Conservation (phyloP, 768 basidiomycete species). For the Auriscalpium vulgare region DNA sequence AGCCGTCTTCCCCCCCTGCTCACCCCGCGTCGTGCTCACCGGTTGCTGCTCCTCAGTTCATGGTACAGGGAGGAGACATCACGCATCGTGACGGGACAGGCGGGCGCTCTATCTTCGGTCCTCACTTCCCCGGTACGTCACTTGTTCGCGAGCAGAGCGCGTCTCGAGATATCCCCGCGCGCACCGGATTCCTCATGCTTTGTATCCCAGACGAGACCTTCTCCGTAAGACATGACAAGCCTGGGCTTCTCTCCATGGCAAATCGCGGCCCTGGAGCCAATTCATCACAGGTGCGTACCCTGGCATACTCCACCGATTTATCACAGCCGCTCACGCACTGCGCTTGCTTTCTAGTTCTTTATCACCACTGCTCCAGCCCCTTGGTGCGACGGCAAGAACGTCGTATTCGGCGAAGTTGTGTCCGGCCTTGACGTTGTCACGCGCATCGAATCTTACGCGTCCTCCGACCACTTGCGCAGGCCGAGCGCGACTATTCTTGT, state of each 20-base stretch:
- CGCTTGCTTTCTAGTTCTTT: conserved; percentile 45
- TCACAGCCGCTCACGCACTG: neutral
- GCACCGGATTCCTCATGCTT: neutral
- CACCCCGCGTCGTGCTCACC: neutral
- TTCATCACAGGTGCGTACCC: conserved; percentile 55
- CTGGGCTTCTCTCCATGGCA: conserved; percentile 76
- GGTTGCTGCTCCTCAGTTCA: conserved; percentile 37
- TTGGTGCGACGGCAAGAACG: conserved; percentile 63
- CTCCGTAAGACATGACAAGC: conserved; percentile 48
- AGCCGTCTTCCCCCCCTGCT: conserved; percentile 13
- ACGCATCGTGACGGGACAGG: conserved; percentile 68
- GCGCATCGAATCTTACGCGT: conserved; percentile 38
- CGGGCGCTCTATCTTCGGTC: conserved; percentile 81
- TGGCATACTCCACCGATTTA: neutral
- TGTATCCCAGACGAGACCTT: conserved; percentile 59
- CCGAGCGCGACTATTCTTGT: conserved; percentile 12
- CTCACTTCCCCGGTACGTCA: conserved; percentile 59
- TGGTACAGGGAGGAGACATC: conserved; percentile 88
- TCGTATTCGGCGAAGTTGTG: conserved; percentile 65
- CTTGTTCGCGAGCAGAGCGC: neutral
- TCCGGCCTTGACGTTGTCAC: conserved; percentile 61
- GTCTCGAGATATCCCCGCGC: neutral
- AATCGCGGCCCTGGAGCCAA: conserved; percentile 80
- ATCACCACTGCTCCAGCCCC: conserved; percentile 66
- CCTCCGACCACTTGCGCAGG: conserved; percentile 10